A percentile compares a stretch with the other conserved stretches of the same genome.
Evolutionary conservation across 352 stramenopile genomes (phyloP).

Genomic region (Saprolegnia diclina): DNA sequence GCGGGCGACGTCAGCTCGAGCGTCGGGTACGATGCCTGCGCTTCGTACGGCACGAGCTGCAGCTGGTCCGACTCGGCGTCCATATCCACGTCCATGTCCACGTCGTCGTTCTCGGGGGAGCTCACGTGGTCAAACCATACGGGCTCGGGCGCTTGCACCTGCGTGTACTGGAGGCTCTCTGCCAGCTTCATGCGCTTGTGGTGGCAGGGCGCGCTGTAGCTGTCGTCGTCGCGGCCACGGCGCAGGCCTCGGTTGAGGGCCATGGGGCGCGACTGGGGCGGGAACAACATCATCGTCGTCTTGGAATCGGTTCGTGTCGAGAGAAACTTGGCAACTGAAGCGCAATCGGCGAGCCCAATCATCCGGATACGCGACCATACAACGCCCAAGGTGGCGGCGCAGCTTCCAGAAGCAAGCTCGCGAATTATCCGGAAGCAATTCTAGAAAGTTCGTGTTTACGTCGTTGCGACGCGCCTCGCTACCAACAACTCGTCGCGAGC

Average conservation of each 20-base stretch:
- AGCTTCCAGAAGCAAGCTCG: background rate
- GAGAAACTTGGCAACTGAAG: background rate
- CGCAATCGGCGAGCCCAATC: background rate
- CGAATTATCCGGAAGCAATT: background rate
- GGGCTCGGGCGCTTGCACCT: background rate
- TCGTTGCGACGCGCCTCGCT: background rate
- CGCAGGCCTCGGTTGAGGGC: background rate
- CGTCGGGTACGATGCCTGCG: background rate
- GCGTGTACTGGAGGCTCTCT: background rate
- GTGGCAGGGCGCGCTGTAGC: background rate
- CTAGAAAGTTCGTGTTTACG: constrained; percentile 1
- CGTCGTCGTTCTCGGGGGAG: constrained; percentile 15
- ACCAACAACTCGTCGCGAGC: background rate
- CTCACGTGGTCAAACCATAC: constrained; percentile 15
- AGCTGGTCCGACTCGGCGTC: background rate
- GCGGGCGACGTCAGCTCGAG: background rate
- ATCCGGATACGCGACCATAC: background rate
- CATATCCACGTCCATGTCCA: constrained; percentile 12
- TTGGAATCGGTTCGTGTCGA: background rate
- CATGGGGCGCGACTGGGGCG: background rate
- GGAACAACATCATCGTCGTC: constrained; percentile 15
- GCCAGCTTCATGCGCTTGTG: constrained; percentile 13
- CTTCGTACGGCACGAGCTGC: constrained; percentile 12
- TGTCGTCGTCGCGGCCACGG: constrained; percentile 10
- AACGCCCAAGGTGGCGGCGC: background rate